Base-by-base conservation (phyloP, 1,284 basidiomycete genomes). In the Apiotrichum gamsii region DNA sequence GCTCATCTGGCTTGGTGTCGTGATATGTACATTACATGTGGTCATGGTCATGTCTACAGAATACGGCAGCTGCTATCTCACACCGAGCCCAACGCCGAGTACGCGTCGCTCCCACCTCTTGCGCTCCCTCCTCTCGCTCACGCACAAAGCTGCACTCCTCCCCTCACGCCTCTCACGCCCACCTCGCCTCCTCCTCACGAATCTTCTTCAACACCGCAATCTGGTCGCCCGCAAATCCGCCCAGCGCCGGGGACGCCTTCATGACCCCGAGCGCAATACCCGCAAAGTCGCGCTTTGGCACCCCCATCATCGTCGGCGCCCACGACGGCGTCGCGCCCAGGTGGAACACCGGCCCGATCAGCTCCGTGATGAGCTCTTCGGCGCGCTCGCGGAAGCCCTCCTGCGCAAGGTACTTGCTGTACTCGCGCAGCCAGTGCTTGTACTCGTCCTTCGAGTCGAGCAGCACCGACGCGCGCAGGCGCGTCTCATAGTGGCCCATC, bases 271-370 rank as follows among this genome's bases (percentile, higher is more conserved):
- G 38, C 11, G 45, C 43, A 9, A 51, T 46, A 21, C 31, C 47
- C 1, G 55, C 49, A 20, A 52, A 40, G 19, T 59, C 57, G 38
- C 51, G 52, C 30, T 49, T 50, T 0, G 38, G 39, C 24, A 43
- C 29, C 16, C 52, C 55, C 38, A 54, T 32, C 20, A 54, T 23
- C 8, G 30, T 41, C 3, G 51, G 46, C 13, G 41, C 35, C 51
- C 49, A 57, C 21, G 47, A 33, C 6, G 39, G 30, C 14, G 21
- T 38, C 13, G 28, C 29, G 3, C 37, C 25, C 3, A 51, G 35
- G 15, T 82, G 84, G 70, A 87, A 90, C 37, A 90, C 72, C 1
- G 90, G 90, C 8, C 90, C 91, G 60, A 87, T 83, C 31, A 95
- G 75, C 53, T 93, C 90, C 65, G 79, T 83, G 39, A 91, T 79